Conservation (phyloP, 129 eudicot species). For the Chrysanthemum lavandulifolium region DNA sequence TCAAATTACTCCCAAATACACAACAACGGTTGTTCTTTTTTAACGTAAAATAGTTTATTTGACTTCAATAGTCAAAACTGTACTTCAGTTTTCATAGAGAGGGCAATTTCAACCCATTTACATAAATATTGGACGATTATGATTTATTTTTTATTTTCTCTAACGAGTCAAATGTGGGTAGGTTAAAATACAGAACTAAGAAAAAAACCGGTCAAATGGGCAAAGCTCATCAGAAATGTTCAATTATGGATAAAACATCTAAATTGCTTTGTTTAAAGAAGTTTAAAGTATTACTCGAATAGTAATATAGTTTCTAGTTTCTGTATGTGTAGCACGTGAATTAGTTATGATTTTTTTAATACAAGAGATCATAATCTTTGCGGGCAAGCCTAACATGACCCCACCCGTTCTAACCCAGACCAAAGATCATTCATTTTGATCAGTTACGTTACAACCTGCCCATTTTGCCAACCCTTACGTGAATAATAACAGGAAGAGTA, state of each 20-base stretch:
- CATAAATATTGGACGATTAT: neutral
- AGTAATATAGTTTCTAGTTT: neutral
- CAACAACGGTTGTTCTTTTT: neutral
- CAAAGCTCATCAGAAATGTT: neutral
- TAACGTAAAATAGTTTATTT: neutral
- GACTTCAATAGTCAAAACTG: neutral
- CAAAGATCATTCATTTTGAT: neutral
- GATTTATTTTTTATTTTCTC: neutral
- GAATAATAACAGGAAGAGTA: neutral
- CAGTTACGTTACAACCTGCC: neutral
- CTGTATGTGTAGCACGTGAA: neutral
- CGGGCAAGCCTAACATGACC: neutral
- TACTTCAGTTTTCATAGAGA: neutral
- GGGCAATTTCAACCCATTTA: neutral
- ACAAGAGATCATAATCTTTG: neutral
- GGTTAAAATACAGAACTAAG: neutral
- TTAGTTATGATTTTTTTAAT: neutral
- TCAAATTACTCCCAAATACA: neutral
- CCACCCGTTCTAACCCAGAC: neutral
- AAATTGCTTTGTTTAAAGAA: neutral
- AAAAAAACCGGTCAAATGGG: constrained; percentile 2
- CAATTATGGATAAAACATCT: neutral
- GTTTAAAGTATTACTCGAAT: neutral
- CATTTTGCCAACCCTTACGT: neutral
- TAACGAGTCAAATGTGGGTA: neutral